phyloP scores from a whole-genome alignment of 225 moss, liverwort and hornwort species.

The Pseudoscleropodium purum region DNA sequence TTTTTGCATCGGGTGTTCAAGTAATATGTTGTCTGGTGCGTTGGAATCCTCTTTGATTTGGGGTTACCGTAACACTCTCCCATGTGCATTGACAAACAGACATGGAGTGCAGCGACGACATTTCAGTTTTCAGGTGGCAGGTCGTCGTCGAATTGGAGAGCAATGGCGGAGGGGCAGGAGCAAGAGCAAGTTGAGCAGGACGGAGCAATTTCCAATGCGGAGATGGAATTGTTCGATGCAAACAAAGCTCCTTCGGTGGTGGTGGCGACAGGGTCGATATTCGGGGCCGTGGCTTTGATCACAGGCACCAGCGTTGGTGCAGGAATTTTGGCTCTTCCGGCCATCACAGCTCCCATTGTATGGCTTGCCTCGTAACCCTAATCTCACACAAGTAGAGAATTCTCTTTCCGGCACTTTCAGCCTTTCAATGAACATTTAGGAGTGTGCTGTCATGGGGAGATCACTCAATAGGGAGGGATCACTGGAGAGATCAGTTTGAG shows the following conservation, averaged over 20 bases:
- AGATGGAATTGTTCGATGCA: background rate
- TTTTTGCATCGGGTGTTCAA: background rate
- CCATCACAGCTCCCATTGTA: slow-evolving; percentile 49
- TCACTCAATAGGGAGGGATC: background rate
- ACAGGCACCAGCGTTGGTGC: slow-evolving; percentile 53
- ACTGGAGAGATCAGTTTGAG: background rate
- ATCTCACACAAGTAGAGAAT: background rate
- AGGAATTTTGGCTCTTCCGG: slow-evolving; percentile 57
- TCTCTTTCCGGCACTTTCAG: background rate
- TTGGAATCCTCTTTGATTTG: background rate
- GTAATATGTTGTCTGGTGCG: background rate
- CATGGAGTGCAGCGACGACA: background rate
- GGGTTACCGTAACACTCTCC: background rate
- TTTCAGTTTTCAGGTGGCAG: background rate
- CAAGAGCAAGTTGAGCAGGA: background rate
- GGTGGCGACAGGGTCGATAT: slow-evolving; percentile 29
- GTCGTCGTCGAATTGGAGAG: background rate
- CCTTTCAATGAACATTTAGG: background rate
- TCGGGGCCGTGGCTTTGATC: slow-evolving; percentile 53
- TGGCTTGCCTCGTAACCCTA: background rate
- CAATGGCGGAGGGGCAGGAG: background rate
- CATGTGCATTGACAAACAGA: background rate
- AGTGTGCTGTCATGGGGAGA: background rate
- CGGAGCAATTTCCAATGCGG: background rate
- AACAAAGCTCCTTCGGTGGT: background rate